Evolutionary conservation across 352 stramenopile genomes (phyloP), one percentile per base, ranked within the genome.

Genomic region (Thalassiosira ordinaria): DNA sequence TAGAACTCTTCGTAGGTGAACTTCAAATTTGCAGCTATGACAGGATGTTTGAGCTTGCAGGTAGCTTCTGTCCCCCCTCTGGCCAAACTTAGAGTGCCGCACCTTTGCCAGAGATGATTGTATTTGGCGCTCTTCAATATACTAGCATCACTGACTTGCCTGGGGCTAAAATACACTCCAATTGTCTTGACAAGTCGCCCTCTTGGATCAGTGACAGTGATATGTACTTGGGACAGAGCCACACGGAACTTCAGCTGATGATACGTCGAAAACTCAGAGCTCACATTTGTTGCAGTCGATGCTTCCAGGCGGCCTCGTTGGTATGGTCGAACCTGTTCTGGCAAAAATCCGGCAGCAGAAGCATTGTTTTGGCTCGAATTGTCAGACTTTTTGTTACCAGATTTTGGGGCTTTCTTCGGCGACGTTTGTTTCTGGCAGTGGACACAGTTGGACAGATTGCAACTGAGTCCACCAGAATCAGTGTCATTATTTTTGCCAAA

Each of bases 1-100:
- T 92, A 93, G 77, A 95, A 95, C 13, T 93, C 88, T 68, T 84
- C 62, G 55, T 92, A 94, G 9, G 87, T 85, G 62, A 94, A 87
- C 51, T 88, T 93, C 13, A 95, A 64, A 55, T 94, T 94, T 39
- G 89, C 79, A 44, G 86, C 88, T 33, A 92, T 62, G 1, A 94
- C 78, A n/a, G 80, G 72, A 35, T 52, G 56, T 22, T 83, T 77
- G 22, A 95, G 72, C 31, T 77, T 90, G n/a, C 73, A 89, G 39
- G 61, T 84, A 24, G 78, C 80, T 69, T 86, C 49, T 5, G 77
- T 82, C 29, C 82, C 81, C 41, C 86, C 88, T 65, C 84, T 77
- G 31, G 83, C 20, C 27, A 95, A 74, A 59, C 24, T 90, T 7
- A 95, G 56, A 14, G 70, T 89, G 27, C 82, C 89, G 73, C 88